Conservation (phyloP, 768 basidiomycete species). For the Tricholoma flavovirens region DNA sequence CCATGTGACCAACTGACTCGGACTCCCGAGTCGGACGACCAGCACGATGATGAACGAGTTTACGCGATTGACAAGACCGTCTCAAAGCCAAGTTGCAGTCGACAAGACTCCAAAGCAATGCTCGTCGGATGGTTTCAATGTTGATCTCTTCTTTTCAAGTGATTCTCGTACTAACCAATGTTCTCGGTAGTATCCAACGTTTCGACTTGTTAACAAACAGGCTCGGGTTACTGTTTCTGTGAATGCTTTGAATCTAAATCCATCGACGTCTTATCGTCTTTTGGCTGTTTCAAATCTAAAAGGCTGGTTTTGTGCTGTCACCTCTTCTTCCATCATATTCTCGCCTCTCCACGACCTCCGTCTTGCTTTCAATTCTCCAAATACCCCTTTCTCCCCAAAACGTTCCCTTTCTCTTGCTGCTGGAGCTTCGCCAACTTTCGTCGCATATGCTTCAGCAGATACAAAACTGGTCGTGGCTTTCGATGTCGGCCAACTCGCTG, state of each 20-base stretch:
- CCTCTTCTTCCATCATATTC: slow-evolving; percentile 40
- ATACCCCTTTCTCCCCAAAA: slow-evolving; percentile 42
- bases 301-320: slow-evolving; percentile 68
- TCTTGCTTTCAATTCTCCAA: slow-evolving; percentile 38
- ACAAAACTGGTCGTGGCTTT: slow-evolving; percentile 46
- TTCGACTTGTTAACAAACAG: slow-evolving; percentile 53
- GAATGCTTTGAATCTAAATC: slow-evolving; percentile 37
- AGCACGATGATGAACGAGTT: slow-evolving; percentile 28
- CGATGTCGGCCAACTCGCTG: slow-evolving; percentile 50
- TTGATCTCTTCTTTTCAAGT: slow-evolving; percentile 19
- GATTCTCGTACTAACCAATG: neutral
- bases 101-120: slow-evolving; percentile 33
- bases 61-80: slow-evolving; percentile 32
- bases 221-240: slow-evolving; percentile 60
- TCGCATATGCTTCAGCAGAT: slow-evolving; percentile 56
- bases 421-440: slow-evolving; percentile 41
- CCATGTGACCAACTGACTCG: too few species aligned
- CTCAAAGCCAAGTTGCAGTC: slow-evolving; percentile 30
- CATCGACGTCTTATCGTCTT: slow-evolving; percentile 39
- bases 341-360: slow-evolving; percentile 62
- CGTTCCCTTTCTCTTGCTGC: slow-evolving; percentile 38
- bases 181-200: slow-evolving; percentile 37
- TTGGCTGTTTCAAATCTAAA: slow-evolving; percentile 55
- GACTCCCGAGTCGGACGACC: too few species aligned
- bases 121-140: slow-evolving; percentile 41